Evolutionary conservation across 257 asterid species (phyloP), one percentile per base, ranked within the genome.

Genomic region (Forsythia viridissima): DNA sequence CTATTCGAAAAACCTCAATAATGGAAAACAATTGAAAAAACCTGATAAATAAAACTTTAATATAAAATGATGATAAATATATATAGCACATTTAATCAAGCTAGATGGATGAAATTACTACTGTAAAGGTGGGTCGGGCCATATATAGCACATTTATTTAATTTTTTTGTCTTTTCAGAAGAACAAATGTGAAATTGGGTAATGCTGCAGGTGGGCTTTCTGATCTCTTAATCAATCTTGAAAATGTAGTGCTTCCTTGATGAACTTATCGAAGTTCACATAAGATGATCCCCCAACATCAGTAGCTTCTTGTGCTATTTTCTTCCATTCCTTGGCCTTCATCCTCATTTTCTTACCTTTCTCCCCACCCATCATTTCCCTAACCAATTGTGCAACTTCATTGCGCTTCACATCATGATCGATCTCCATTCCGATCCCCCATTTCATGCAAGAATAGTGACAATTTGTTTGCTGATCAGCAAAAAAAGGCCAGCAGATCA

Each of bases 401-500:
- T 61, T 81, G 5, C 90, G 73, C 85, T 80, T 86, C 87, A 88
- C 92, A 66, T 86, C 81, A 5, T 79, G 73, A 24, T 77, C 44
- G 3, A 88, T 76, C 82, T 87, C 91, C 85, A 83, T 80, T 18
- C 90, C 91, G 0, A 90, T 83, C 7, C 87, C 87, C 91, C 92
- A 88, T 42, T 84, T 74, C 6, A 76, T 68, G 71, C 88, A 84
- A 71, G 88, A 80, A 59, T 87, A 88, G 21, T 82, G 86, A 8
- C 86, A 82, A 24, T 90, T 90, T 0, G 90, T 87, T 52, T 86
- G 91, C 71, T 90, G 90, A 38, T 90, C 91, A 0, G 88, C 85
- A 5, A 90, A 88, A 65, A 88, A 88, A 0, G 94, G 94, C 92
- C 92, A 87, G 40, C 90, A 82, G 16, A 90, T 87, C 4, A 88